Evolutionary conservation across 345 rosid species (phyloP).

Genomic region (Microthlaspi erraticum): DNA sequence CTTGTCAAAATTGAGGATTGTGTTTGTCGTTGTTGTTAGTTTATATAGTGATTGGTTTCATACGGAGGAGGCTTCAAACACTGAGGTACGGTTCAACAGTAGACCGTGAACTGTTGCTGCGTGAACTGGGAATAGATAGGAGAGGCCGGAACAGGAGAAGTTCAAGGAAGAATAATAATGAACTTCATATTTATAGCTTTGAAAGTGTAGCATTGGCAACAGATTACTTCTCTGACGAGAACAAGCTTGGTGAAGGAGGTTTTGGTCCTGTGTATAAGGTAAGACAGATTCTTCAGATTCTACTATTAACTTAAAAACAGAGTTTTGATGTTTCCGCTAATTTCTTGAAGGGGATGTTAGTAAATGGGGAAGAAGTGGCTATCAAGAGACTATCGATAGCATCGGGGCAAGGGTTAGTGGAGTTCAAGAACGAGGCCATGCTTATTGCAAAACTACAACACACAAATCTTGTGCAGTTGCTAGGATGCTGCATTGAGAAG

Average conservation of each 20-base stretch:
- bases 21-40: constrained; percentile 2
- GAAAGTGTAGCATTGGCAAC: constrained; percentile 52
- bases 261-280: constrained; percentile 62
- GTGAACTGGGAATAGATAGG: constrained; percentile 40
- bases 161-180: constrained; percentile 32
- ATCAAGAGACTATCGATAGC: constrained; percentile 54
- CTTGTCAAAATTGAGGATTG: not conserved
- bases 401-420: constrained; percentile 56
- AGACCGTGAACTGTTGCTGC: constrained; percentile 41
- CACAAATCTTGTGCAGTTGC: constrained; percentile 56
- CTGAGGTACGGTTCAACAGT: constrained; percentile 25
- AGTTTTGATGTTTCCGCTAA: constrained; percentile 10
- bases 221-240: constrained; percentile 45
- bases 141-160: constrained; percentile 10
- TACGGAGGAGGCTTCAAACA: constrained; percentile 28
- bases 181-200: constrained; percentile 51
- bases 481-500: constrained; percentile 55
- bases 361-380: constrained; percentile 55
- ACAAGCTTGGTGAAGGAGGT: constrained; percentile 61
- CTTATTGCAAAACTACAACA: constrained; percentile 61
- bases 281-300: not conserved
- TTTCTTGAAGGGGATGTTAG: constrained; percentile 50
- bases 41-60: constrained; percentile 23
- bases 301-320: not conserved
- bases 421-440: constrained; percentile 49